phyloP scores from a whole-genome alignment of 805 yeast species.

The Starmera quercuum region DNA sequence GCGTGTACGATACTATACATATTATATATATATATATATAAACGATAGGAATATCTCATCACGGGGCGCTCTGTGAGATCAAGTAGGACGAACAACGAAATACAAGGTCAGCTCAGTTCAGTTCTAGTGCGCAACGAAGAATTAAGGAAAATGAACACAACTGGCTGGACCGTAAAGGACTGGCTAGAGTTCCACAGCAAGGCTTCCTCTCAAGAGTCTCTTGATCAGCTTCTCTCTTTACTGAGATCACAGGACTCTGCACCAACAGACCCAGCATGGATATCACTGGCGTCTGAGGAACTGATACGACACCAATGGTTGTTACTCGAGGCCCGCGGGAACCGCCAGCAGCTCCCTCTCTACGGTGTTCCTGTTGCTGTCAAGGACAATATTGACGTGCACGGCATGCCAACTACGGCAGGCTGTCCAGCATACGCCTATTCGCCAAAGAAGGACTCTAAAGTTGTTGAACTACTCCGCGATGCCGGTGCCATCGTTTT shows the following conservation, averaged over 20 bases:
- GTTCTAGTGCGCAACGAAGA: too few species aligned
- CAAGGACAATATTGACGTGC: constrained; percentile 90
- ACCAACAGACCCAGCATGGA: constrained; percentile 84
- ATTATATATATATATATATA: too few species aligned
- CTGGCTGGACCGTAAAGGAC: constrained; percentile 77
- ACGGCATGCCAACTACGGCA: constrained; percentile 80
- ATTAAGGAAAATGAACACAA: too few species aligned
- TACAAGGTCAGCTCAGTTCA: too few species aligned
- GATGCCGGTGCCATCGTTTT: constrained; percentile 88
- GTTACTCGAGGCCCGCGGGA: constrained; percentile 53
- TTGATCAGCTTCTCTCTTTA: constrained; percentile 36
- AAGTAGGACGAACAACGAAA: not conserved
- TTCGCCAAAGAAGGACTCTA: constrained; percentile 63
- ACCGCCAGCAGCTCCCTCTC: constrained; percentile 52
- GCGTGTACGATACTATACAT: too few species aligned
- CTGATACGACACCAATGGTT: constrained; percentile 71
- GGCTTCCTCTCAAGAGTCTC: constrained; percentile 56
- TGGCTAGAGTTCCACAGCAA: constrained; percentile 68
- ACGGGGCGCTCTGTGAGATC: too few species aligned
- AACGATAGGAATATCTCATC: too few species aligned
- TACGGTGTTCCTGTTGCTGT: constrained; percentile 95
- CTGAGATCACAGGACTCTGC: constrained; percentile 37
- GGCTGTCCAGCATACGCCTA: constrained; percentile 87
- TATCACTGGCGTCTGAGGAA: constrained; percentile 61
- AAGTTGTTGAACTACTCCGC: constrained; percentile 65